Evolutionary conservation across 345 rosid genomes (phyloP), one percentile per base, ranked within the genome.

Genomic region (Cardamine chenopodiifolia): DNA sequence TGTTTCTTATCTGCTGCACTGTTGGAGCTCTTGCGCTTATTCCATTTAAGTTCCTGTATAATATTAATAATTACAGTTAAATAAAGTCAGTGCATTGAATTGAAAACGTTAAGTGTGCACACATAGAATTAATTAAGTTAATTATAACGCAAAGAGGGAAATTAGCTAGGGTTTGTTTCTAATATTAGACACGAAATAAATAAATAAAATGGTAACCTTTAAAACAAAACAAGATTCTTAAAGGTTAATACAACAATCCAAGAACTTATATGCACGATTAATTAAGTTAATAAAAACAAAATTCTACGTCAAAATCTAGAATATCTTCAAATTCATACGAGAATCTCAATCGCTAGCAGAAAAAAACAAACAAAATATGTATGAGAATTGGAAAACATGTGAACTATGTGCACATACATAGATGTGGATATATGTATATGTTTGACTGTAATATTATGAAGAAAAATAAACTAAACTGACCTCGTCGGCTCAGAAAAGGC

Each of bases 21-120:
- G 72, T 77, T 44, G 75, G 71, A 47, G 44, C 50, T 76, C 66
- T 48, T 68, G 73, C 34, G 15, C 62, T 67, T 61, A 1, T 25
- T 34, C 65, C 80, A 11, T 44, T 3, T 32, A 61, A 58, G 42
- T 55, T 65, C 12, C 76, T 77, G 55, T 49, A 17, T 4, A 62
- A 56, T 20, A 56, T 45, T 14, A 48, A 40, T 47, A 75, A 40
- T 37, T 39, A 39, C 18, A 42, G 20, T n/a, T 64, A 40, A 31
- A 55, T 44, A 42, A 48, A 61, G 61, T 58, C 54, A 40, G 29
- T 40, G 26, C 44, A 67, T 42, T 67, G 67, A 58, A 55, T 45
- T 56, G 71, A 29, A 55, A 74, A 66, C 67, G 67, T 8, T 35
- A 7, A 34, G n/a, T 45, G 40, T 60, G 25, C 15, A 42, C 31